phyloP scores from a whole-genome alignment of 148 eudicot genomes.

The Heliosperma pusillum region DNA sequence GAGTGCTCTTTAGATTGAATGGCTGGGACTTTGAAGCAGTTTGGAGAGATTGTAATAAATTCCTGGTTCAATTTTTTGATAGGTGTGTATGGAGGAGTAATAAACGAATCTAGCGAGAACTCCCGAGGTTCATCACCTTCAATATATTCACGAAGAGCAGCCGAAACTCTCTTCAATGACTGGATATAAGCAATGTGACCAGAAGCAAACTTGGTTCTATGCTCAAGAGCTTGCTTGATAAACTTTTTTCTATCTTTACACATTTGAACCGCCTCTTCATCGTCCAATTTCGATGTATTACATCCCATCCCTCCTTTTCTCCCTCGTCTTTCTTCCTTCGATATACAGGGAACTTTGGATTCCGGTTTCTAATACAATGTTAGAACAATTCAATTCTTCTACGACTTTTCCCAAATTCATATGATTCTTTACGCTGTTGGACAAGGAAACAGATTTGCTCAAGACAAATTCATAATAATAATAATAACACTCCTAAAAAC shows the following conservation, averaged over 20 bases:
- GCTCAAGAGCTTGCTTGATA: conserved; percentile 91
- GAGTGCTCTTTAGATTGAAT: conserved; percentile 45
- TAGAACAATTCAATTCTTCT: conserved; percentile 23
- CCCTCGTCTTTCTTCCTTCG: conserved; percentile 17
- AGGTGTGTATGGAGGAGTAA: conserved; percentile 51
- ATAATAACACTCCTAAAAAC: conserved; percentile 20
- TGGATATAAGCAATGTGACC: conserved; percentile 80
- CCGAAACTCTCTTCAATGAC: conserved; percentile 73
- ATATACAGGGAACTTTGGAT: conserved; percentile 28
- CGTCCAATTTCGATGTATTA: conserved; percentile 86
- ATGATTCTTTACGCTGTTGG: conserved; percentile 38
- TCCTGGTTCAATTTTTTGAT: conserved; percentile 53
- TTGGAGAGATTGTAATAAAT: conserved; percentile 71
- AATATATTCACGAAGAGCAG: conserved; percentile 78
- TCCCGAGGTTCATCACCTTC: conserved; percentile 88
- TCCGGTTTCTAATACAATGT: conserved; percentile 30
- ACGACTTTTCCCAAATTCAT: conserved; percentile 50
- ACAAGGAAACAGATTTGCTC: conserved; percentile 21
- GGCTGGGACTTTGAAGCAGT: conserved; percentile 55
- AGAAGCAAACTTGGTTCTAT: conserved; percentile 64
- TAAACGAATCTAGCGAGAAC: conserved; percentile 58
- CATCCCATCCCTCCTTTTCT: conserved; percentile 69
- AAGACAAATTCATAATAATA: conserved; percentile 13
- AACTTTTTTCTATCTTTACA: conserved; percentile 86
- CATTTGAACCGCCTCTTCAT: conserved; percentile 87